These are phyloP conservation scores for Hypocreales sp. DNA, from an alignment of 2,329 filamentous ascomycete genomes.

Conservation along the genomic window DNA sequence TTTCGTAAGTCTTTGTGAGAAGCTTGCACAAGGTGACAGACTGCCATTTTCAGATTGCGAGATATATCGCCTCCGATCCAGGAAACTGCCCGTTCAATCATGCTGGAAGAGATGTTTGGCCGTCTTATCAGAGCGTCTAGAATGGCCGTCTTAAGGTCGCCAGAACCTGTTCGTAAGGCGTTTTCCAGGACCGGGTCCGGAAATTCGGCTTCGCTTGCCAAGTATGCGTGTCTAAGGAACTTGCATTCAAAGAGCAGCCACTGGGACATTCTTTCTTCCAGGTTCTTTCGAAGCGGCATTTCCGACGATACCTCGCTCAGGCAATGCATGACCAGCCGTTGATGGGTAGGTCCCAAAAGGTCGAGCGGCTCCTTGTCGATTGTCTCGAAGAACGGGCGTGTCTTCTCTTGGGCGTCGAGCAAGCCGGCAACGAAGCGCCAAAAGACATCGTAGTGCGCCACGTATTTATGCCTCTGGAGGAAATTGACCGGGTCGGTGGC, in stretches of 20 bases:
- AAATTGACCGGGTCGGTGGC: no score
- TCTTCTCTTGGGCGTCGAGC: constrained; percentile 6
- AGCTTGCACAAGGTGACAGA: no score
- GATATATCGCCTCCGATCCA: no score
- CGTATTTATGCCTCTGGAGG: constrained; percentile 21
- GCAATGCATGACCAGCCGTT: constrained; percentile 2
- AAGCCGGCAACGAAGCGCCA: constrained; percentile 26
- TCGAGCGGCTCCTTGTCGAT: constrained; percentile 1
- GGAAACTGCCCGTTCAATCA: no score
- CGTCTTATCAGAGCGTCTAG: no score
- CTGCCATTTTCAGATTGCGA: no score
- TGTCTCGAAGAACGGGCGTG: not conserved
- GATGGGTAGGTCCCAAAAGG: constrained; percentile 1
- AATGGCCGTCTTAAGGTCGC: no score
- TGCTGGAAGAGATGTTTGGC: no score
- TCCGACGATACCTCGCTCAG: constrained; percentile 1
- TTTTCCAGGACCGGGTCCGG: no score
- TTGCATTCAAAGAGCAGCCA: constrained; percentile 1
- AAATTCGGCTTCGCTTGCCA: not conserved
- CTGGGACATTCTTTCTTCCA: not conserved
- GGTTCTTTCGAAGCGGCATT: not conserved
- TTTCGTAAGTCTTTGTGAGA: no score
- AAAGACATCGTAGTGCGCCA: constrained; percentile 19
- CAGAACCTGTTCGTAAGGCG: no score
- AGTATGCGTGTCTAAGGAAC: fast-evolving